A percentile compares a stretch with the other conserved stretches of the same genome.
Conservation (phyloP, 2,329 filamentous ascomycete genomes). For the Verticillium dahliae region DNA sequence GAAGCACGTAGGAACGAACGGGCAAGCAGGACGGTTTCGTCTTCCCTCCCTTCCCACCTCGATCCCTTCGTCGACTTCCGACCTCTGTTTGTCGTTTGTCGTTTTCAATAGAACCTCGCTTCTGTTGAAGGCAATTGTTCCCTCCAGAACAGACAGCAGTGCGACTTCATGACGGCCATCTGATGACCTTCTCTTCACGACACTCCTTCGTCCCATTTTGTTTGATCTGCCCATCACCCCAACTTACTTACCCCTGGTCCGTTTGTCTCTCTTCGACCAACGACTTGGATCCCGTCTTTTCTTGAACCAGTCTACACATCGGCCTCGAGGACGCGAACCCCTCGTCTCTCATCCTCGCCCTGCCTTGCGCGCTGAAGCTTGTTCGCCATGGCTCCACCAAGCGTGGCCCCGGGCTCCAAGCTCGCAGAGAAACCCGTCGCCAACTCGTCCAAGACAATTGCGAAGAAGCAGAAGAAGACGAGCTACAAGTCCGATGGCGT, state of each 20-base stretch:
- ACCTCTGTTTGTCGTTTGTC: slow-evolving; percentile 1
- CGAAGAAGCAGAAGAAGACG: slow-evolving; percentile 23
- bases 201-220: slow-evolving; percentile 25
- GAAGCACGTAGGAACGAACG: neutral
- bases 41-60: slow-evolving; percentile 3
- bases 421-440: slow-evolving; percentile 22
- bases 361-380: neutral
- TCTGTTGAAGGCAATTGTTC: slow-evolving; percentile 3
- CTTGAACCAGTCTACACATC: neutral
- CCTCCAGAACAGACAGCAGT: slow-evolving; percentile 5
- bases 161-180: slow-evolving; percentile 21
- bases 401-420: slow-evolving; percentile 5
- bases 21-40: neutral
- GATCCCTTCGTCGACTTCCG: slow-evolving; percentile 1
- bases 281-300: neutral
- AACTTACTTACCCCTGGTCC: slow-evolving; percentile 6
- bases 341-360: neutral
- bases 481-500: slow-evolving; percentile 76
- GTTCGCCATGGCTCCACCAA: neutral
- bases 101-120: slow-evolving; percentile 1
- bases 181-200: slow-evolving; percentile 36
- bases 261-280: neutral
- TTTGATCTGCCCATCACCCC: slow-evolving; percentile 1
- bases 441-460: slow-evolving; percentile 18
- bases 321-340: neutral